Conservation (phyloP, 305 asterid genomes). For the Fraxinus ornus region DNA sequence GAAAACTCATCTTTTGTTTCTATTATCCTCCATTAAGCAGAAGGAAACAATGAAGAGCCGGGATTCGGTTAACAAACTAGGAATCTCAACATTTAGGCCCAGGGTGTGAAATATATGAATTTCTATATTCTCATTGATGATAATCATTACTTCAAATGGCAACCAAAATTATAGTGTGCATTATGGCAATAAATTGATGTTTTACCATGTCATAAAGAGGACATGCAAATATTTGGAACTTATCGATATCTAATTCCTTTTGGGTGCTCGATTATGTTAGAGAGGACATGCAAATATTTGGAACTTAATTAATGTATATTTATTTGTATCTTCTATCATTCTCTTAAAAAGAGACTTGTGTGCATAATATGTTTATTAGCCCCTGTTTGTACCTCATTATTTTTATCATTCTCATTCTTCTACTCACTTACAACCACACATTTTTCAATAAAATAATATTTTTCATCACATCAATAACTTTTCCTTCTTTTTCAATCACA, state of each 20-base stretch:
- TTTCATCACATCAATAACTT: too few relatives aligned
- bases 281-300: not conserved
- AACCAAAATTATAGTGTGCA: not conserved
- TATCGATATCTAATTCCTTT: not conserved
- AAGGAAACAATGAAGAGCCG: not conserved
- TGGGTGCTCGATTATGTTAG: not conserved
- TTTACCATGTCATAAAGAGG: not conserved
- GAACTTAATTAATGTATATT: not conserved
- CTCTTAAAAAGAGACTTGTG: not conserved
- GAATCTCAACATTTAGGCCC: not conserved
- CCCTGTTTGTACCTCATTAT: too few relatives aligned
- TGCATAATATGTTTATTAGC: not conserved
- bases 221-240: not conserved
- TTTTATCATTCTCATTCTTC: too few relatives aligned
- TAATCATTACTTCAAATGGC: not conserved
- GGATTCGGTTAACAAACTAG: not conserved
- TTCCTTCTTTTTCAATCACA: too few relatives aligned
- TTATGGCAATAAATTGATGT: not conserved
- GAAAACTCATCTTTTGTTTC: not conserved
- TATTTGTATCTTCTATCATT: not conserved
- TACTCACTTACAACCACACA: too few relatives aligned
- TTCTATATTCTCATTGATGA: not conserved
- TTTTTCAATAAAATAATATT: too few relatives aligned
- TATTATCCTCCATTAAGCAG: not conserved
- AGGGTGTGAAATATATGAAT: not conserved